These are phyloP conservation scores for Aspergillus oerlinghausenensis DNA, from an alignment of 2,329 filamentous ascomycete species.

Conservation along the genomic window DNA sequence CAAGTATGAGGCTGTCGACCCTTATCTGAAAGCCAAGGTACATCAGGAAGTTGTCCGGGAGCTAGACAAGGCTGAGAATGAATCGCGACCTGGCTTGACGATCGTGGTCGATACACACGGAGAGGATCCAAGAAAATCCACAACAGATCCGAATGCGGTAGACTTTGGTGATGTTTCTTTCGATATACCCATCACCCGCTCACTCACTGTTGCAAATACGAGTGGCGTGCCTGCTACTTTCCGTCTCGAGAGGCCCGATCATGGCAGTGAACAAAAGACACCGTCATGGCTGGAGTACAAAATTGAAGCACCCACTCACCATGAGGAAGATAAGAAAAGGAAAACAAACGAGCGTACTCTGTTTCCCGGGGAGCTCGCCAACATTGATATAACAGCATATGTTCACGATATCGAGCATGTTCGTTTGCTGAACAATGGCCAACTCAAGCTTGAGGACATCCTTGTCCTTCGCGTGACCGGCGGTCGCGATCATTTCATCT, in stretches of 20 bases:
- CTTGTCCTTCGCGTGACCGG: slow-evolving; percentile 77
- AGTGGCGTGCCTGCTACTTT: slow-evolving; percentile 75
- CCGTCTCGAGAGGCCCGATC: slow-evolving; percentile 66
- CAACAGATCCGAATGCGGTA: slow-evolving; percentile 52
- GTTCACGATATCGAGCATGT: slow-evolving; percentile 62
- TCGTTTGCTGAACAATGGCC: slow-evolving; percentile 66
- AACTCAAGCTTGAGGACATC: slow-evolving; percentile 70
- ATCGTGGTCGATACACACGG: slow-evolving; percentile 66
- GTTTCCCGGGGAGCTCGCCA: slow-evolving; percentile 77
- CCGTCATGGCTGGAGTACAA: slow-evolving; percentile 67
- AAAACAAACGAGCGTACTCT: slow-evolving; percentile 56
- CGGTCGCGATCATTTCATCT: slow-evolving; percentile 88
- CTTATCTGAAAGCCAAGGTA: slow-evolving; percentile 75
- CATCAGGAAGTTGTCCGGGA: slow-evolving; percentile 84
- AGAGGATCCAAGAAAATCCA: slow-evolving; percentile 27
- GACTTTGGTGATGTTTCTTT: slow-evolving; percentile 75
- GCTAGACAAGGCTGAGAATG: slow-evolving; percentile 86
- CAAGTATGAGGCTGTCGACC: slow-evolving; percentile 80
- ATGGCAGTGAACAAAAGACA: slow-evolving; percentile 37
- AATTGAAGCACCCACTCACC: slow-evolving; percentile 52
- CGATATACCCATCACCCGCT: slow-evolving; percentile 59
- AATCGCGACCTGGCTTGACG: slow-evolving; percentile 75
- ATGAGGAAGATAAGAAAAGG: slow-evolving; percentile 28
- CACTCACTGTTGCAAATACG: slow-evolving; percentile 86
- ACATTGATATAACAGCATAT: slow-evolving; percentile 62